These are phyloP conservation scores for Coffea humblotiana DNA, from an alignment of 305 asterid species.

Conservation along the genomic window DNA sequence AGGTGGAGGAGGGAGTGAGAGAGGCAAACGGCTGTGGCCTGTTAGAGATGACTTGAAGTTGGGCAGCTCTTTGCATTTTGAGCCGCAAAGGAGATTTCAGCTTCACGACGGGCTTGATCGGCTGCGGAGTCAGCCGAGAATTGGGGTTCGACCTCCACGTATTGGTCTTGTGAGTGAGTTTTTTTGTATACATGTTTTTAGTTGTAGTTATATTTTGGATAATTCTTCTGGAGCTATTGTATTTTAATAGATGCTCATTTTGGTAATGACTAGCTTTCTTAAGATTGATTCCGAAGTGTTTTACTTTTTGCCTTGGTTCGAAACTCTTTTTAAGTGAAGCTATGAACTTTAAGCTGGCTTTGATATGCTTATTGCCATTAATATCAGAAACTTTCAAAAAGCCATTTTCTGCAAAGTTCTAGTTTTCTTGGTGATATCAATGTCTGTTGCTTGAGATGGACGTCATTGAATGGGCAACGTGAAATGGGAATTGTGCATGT, in stretches of 20 bases:
- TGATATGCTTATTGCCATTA: no score
- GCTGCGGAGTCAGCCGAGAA: constrained; percentile 62
- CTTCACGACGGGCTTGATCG: constrained; percentile 53
- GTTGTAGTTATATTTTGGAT: background rate
- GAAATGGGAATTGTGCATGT: background rate
- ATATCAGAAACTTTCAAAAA: no score
- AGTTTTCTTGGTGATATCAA: background rate
- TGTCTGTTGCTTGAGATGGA: no score
- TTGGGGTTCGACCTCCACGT: constrained; percentile 79
- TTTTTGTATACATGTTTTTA: background rate
- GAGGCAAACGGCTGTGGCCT: constrained; percentile 74
- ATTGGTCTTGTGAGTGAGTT: constrained; percentile 66
- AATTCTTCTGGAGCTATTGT: background rate
- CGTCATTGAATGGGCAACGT: background rate
- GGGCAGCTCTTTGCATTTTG: constrained; percentile 78
- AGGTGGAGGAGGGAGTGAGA: constrained; percentile 50
- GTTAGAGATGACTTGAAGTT: constrained; percentile 64
- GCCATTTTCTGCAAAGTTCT: no score
- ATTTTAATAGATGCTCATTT: background rate
- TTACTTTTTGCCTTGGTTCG: no score
- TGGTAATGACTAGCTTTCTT: background rate
- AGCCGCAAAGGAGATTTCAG: constrained; percentile 42
- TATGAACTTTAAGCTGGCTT: no score
- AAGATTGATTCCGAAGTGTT: background rate
- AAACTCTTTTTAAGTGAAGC: no score